These are phyloP conservation scores for Elaeis oleifera DNA, from an alignment of 202 grass and related monocot genomes.

Conservation along the genomic window DNA sequence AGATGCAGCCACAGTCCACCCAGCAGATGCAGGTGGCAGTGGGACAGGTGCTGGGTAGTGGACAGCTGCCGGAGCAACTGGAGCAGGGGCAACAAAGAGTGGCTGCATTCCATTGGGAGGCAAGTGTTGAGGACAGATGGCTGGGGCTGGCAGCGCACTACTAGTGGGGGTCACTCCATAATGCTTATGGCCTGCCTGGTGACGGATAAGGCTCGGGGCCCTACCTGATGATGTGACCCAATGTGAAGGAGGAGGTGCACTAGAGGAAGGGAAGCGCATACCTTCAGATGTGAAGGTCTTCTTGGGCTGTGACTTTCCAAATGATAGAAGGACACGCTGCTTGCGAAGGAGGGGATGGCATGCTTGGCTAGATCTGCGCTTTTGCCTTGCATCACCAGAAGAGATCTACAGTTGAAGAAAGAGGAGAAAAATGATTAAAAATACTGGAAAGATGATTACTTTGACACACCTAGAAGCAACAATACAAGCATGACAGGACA, in stretches of 20 bases:
- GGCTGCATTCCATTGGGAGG: too few relatives aligned
- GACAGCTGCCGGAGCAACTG: slow-evolving; percentile 33
- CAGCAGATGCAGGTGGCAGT: slow-evolving; percentile 29
- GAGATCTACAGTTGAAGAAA: neutral
- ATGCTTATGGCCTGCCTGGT: too few relatives aligned
- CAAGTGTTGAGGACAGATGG: too few relatives aligned
- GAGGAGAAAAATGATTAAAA: neutral
- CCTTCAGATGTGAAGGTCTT: too few relatives aligned
- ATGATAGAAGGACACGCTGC: slow-evolving; percentile 2
- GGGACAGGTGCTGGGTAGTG: slow-evolving; percentile 36
- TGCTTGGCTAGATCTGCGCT: slow-evolving; percentile 8
- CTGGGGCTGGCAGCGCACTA: too few relatives aligned
- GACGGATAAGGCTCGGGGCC: too few relatives aligned
- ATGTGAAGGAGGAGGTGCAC: too few relatives aligned
- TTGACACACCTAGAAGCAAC: too few relatives aligned
- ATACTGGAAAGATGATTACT: too few relatives aligned
- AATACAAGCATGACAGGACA: too few relatives aligned
- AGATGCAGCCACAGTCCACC: slow-evolving; percentile 44
- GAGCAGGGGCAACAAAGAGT: slow-evolving; percentile 24
- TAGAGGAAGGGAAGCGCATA: too few relatives aligned
- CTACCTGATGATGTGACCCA: neutral
- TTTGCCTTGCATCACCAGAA: slow-evolving; percentile 11
- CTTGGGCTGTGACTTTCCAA: slow-evolving; percentile 7
- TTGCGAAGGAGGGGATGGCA: slow-evolving; percentile 7
- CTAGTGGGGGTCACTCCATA: too few relatives aligned